Conservation (phyloP, 2,329 filamentous ascomycete genomes). For the Tolypocladium endophyticum region DNA sequence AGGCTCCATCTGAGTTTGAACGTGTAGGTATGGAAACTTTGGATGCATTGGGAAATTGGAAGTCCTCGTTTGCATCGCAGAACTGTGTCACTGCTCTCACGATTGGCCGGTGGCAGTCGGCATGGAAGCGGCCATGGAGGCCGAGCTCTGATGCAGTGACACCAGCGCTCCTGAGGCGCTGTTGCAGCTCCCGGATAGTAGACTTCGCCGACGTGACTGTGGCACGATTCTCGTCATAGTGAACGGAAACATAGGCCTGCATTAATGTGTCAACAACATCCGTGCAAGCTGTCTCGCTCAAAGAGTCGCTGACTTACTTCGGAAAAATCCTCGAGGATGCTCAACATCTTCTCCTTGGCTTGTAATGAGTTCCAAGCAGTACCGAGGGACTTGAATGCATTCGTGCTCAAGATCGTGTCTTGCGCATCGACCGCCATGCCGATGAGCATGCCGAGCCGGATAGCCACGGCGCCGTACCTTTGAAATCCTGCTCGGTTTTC, state of each 20-base stretch:
- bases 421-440: slow-evolving; percentile 25
- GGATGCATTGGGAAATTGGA: not conserved
- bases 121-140: not conserved
- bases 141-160: not conserved
- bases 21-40: not conserved
- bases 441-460: slow-evolving; percentile 26
- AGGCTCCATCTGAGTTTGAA: not conserved
- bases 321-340: not conserved
- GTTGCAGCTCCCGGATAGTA: not conserved
- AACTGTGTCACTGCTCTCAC: not conserved
- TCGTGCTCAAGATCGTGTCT: slow-evolving; percentile 8
- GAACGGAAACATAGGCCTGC: not conserved
- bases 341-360: not conserved
- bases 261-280: not conserved
- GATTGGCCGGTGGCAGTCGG: not conserved
- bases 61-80: not conserved
- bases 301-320: not conserved
- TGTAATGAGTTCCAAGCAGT: not conserved
- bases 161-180: not conserved
- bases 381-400: not conserved
- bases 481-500: slow-evolving; percentile 15
- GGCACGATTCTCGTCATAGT: not conserved
- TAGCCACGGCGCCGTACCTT: slow-evolving; percentile 21
- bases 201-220: not conserved
- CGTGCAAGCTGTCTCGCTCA: too few species aligned